Evolutionary conservation across 306 rosid genomes (phyloP), one percentile per base, ranked within the genome.

Genomic region (Begonia masoniana): DNA sequence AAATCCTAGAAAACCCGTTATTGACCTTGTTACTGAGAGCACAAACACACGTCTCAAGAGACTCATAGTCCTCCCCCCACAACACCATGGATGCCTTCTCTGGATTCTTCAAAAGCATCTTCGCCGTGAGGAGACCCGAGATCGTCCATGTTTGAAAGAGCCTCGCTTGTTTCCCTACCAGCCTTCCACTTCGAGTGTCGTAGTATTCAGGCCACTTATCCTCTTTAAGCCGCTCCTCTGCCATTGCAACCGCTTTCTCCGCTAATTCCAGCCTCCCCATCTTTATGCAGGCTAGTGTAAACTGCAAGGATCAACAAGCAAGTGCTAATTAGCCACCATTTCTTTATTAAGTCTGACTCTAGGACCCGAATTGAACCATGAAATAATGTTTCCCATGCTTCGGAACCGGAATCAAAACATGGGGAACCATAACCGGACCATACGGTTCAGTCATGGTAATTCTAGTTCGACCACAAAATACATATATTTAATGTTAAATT

Each of bases 151-250:
- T 80, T 65, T 80, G 96, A 70, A 57, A 66, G 39, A 78, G 66
- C 31, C 89, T 77, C 12, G 94, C 60, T 76, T 80, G 89, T 59
- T 87, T 87, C 26, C 96, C 96, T 4, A 83, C 67, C 46, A 87
- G 72, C 48, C 82, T 87, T 49, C 89, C 96, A 3, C 71, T 65
- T 16, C 71, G 78, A 1, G 76, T 83, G 68, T 87, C 96, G 14
- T 87, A 87, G 59, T 87, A 87, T 62, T 87, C 94, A 0, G 94
- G 96, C 94, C 96, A 83, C 39, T 73, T 49, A 72, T 87, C 96
- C 21, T 12, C 12, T 23, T 77, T 62, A 15, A 87, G 73, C 67
- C 83, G 78, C 62, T 74, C 68, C 79, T 87, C 96, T 0, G 88
- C 96, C 73, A 78, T 50, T 53, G 57, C 77, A 66, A 83, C 74